Conservation (phyloP, 129 eudicot genomes). For the Glebionis coronaria region DNA sequence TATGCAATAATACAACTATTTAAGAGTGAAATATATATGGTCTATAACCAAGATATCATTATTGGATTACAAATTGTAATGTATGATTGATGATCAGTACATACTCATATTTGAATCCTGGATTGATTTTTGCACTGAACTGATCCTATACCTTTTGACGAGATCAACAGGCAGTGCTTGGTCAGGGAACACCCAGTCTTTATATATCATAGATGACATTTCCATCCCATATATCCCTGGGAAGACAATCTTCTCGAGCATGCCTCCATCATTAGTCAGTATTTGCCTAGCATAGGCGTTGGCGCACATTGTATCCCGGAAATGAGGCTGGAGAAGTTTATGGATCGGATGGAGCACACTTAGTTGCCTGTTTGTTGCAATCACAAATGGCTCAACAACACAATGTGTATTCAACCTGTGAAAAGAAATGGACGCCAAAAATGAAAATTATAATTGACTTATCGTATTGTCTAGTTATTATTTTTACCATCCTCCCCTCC, state of each 20-base stretch:
- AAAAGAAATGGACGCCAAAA: too few species aligned
- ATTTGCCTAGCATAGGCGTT: conserved; percentile 47
- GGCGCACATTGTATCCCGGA: conserved; percentile 52
- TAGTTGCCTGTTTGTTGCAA: conserved; percentile 59
- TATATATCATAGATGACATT: conserved; percentile 37
- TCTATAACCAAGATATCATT: too few species aligned
- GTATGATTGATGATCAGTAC: too few species aligned
- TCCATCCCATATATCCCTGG: conserved; percentile 56
- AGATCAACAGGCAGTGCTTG: conserved; percentile 72
- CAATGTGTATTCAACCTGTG: conserved; percentile 70
- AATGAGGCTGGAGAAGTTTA: conserved; percentile 58
- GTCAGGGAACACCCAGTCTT: conserved; percentile 45
- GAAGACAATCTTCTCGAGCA: conserved; percentile 43
- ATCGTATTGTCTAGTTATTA: too few species aligned
- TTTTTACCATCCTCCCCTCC: too few species aligned
- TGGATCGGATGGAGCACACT: conserved; percentile 64
- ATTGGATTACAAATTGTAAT: too few species aligned
- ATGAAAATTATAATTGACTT: too few species aligned
- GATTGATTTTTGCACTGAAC: too few species aligned
- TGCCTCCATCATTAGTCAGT: conserved; percentile 44
- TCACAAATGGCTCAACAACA: conserved; percentile 51
- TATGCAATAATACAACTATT: too few species aligned
- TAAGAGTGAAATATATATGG: too few species aligned
- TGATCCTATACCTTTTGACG: conserved; percentile 44
- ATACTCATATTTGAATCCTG: too few species aligned